Evolutionary conservation across 1,284 basidiomycete genomes (phyloP).

Genomic region (Singerocomus inundabilis): DNA sequence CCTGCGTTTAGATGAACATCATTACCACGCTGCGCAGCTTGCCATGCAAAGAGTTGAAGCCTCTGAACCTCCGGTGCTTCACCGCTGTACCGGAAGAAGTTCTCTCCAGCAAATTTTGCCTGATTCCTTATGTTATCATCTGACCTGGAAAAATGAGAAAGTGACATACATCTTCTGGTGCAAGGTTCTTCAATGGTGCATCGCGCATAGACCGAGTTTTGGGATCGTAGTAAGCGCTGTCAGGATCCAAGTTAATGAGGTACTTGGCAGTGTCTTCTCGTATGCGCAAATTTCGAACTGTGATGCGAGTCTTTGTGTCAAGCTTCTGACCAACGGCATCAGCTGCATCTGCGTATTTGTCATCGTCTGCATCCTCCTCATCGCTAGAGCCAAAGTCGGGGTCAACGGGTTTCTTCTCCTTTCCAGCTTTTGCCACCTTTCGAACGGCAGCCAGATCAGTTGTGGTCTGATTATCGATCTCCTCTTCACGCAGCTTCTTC

Average conservation of each 20-base stretch:
- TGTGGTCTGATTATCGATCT: slow-evolving; percentile 94
- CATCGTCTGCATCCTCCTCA: slow-evolving; percentile 91
- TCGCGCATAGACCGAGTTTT: slow-evolving; percentile 99
- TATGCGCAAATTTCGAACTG: slow-evolving; percentile 97
- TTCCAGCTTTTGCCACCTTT: slow-evolving; percentile 81
- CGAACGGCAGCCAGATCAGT: slow-evolving; percentile 83
- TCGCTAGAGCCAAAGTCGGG: slow-evolving; percentile 97
- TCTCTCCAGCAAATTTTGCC: slow-evolving; percentile 94
- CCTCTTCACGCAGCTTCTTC: slow-evolving; percentile 88
- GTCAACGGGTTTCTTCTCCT: slow-evolving; percentile 64
- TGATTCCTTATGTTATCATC: slow-evolving; percentile 32
- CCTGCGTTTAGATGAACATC: slow-evolving; percentile 96
- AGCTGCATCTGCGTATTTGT: slow-evolving; percentile 96
- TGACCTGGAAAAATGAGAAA: slow-evolving; percentile 7
- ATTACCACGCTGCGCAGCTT: slow-evolving; percentile 89
- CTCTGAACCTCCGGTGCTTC: slow-evolving; percentile 90
- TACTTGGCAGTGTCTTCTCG: slow-evolving; percentile 99
- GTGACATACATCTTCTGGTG: slow-evolving; percentile 77
- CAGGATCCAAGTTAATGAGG: slow-evolving; percentile 93
- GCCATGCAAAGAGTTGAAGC: slow-evolving; percentile 97
- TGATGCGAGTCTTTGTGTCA: slow-evolving; percentile 97
- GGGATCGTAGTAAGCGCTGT: slow-evolving; percentile 98
- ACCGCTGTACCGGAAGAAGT: slow-evolving; percentile 88
- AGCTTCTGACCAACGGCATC: slow-evolving; percentile 98
- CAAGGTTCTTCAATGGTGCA: slow-evolving; percentile 77